phyloP scores from a whole-genome alignment of 129 eudicot species.

The Tanacetum coccineum region DNA sequence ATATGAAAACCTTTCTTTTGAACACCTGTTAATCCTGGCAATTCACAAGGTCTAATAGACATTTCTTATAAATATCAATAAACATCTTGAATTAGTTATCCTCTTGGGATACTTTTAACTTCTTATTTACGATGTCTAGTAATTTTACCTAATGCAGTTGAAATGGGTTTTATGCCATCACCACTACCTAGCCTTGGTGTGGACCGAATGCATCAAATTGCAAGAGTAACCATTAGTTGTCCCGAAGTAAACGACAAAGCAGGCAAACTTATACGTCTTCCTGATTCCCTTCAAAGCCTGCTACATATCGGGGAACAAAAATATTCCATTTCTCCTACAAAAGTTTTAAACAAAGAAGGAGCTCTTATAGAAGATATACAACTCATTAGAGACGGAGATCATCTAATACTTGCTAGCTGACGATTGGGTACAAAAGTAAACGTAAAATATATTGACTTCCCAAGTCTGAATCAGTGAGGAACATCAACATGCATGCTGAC shows the following conservation, averaged over 20 bases:
- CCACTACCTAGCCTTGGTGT: conserved; percentile 22
- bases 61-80: background rate
- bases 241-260: conserved; percentile 40
- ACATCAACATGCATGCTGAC: conserved; percentile 9
- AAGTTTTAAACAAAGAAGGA: conserved; percentile 47
- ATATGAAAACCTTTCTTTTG: too few species aligned
- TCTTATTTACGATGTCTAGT: background rate
- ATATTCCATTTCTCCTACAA: conserved; percentile 42
- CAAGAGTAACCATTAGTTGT: conserved; percentile 56
- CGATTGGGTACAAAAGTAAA: conserved; percentile 14
- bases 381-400: conserved; percentile 79
- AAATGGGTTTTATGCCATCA: conserved; percentile 24
- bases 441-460: background rate
- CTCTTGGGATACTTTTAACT: background rate
- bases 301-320: conserved; percentile 46
- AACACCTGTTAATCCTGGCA: too few species aligned
- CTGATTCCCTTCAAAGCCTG: conserved; percentile 52
- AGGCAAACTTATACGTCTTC: conserved; percentile 51
- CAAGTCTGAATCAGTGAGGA: background rate
- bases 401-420: conserved; percentile 48
- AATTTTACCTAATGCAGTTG: conserved; percentile 32
- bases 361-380: conserved; percentile 55
- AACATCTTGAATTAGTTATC: background rate
- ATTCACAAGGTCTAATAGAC: too few species aligned
- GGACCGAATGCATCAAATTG: conserved; percentile 21